Evolutionary conservation across 352 stramenopile genomes (phyloP).

Genomic region (Globisporangium nagaii): DNA sequence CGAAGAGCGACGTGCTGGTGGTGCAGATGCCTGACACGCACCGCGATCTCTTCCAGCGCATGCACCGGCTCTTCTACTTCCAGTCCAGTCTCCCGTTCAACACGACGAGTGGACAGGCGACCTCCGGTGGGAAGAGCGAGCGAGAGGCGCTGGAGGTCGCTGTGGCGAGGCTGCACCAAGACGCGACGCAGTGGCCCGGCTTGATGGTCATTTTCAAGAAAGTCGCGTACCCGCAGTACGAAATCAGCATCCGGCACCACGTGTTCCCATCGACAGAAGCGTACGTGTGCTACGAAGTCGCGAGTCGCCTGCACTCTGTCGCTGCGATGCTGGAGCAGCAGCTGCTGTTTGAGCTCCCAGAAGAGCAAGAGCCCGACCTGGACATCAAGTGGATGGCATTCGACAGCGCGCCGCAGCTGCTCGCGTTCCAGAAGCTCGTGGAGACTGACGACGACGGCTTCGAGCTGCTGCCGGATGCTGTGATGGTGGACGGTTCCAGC

Average conservation of each 20-base stretch:
- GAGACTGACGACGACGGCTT: conserved; percentile 18
- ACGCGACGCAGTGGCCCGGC: conserved; percentile 64
- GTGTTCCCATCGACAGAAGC: conserved; percentile 46
- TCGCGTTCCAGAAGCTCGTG: conserved; percentile 45
- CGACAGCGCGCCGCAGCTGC: conserved; percentile 28
- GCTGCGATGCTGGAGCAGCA: conserved; percentile 41
- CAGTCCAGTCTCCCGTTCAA: conserved; percentile 28
- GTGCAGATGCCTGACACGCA: conserved; percentile 34
- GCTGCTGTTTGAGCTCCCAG: conserved; percentile 25
- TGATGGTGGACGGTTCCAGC: conserved; percentile 7
- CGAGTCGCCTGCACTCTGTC: conserved; percentile 44
- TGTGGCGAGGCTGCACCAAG: conserved; percentile 23
- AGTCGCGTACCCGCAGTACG: conserved; percentile 50
- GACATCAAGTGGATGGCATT: conserved; percentile 41
- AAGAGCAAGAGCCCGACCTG: conserved; percentile 32
- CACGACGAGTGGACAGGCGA: neutral
- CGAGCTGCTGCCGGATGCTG: conserved; percentile 1
- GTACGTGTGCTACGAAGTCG: conserved; percentile 68
- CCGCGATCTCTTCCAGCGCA: conserved; percentile 50
- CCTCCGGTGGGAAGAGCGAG: conserved; percentile 7
- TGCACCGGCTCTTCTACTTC: conserved; percentile 77
- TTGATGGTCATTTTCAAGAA: conserved; percentile 75
- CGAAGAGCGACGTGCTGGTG: conserved; percentile 36
- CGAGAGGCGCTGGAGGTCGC: conserved; percentile 20
- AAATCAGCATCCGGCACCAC: conserved; percentile 17